phyloP scores from a whole-genome alignment of 2,329 filamentous ascomycete species.

The Epichloe baconii region DNA sequence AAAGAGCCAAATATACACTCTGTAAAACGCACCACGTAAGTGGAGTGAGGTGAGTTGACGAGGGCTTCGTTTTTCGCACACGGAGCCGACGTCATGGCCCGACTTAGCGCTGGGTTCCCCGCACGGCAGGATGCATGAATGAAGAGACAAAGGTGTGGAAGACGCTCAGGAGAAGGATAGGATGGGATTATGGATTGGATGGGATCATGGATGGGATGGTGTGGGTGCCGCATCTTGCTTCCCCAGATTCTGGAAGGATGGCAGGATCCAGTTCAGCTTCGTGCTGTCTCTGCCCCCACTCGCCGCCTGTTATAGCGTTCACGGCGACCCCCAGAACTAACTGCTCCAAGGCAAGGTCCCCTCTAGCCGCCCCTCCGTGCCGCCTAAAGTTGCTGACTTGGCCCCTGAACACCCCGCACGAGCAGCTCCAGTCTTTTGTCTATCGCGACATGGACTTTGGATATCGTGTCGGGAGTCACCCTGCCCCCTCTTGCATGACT shows the following conservation, averaged over 20 bases:
- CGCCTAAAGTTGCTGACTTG: no score
- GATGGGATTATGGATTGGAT: background rate
- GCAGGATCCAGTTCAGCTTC: background rate
- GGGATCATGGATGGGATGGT: background rate
- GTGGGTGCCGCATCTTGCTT: background rate
- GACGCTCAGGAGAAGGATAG: background rate
- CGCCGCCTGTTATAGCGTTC: no score
- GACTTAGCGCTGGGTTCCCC: background rate
- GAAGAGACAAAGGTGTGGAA: background rate
- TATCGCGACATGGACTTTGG: no score
- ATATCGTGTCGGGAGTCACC: background rate
- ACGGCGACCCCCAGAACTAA: no score
- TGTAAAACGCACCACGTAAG: no score
- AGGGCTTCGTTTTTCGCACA: background rate
- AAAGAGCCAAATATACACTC: no score
- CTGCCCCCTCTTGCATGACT: background rate
- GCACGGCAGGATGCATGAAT: background rate
- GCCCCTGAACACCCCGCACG: no score
- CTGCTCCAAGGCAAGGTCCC: no score
- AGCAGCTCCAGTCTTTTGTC: no score
- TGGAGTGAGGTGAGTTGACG: background rate
- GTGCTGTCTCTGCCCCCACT: no score
- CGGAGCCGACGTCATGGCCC: conserved; percentile 2
- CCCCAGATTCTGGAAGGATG: background rate
- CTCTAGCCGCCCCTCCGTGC: no score